Evolutionary conservation across 139 green algal species (phyloP), one percentile per base, ranked within the genome.

Genomic region (Picochlorum sp.): DNA sequence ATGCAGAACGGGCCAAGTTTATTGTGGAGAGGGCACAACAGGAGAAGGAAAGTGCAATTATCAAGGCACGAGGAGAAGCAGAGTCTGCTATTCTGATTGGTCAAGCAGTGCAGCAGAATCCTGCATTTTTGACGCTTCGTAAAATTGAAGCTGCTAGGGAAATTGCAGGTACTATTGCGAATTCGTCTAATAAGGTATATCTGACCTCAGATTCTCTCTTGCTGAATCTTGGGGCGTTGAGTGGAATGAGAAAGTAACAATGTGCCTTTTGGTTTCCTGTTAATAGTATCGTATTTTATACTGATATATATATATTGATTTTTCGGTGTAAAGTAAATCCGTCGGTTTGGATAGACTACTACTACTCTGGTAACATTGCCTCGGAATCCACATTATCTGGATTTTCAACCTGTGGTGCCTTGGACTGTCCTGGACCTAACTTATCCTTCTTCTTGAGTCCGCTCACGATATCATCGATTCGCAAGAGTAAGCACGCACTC

Each of bases 381-480:
- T 93, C 85, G 7, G 67, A 78, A 69, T 93, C 81, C 7, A 88
- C 80, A 39, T 88, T 83, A 14, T 85, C 55, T 6, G 78, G 80
- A 5, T 51, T 63, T 5, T 87, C 76, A n/a, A 75, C 26, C 61
- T 76, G 64, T 24, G 75, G 68, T 41, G 35, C 32, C 33, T 57
- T 66, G 37, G 61, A 57, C 50, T 64, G 64, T 20, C 74, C 70
- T 1, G 64, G 49, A 4, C 22, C 70, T 25, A 61, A 22, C 57
- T 69, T 79, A 61, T 67, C 67, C 7, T 72, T 63, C 65, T 89
- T 91, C 67, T 90, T 94, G 24, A 77, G 77, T 7, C 92, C 92
- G 37, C 66, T 86, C 10, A 99, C 87, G 51, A 99, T 96, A 77
- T 99, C 93, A 63, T 99, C 93, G 52, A 99, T 99, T 57, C 93